Base-by-base conservation (phyloP, 768 basidiomycete genomes). In the Boletus pseudo-olivaceus region DNA sequence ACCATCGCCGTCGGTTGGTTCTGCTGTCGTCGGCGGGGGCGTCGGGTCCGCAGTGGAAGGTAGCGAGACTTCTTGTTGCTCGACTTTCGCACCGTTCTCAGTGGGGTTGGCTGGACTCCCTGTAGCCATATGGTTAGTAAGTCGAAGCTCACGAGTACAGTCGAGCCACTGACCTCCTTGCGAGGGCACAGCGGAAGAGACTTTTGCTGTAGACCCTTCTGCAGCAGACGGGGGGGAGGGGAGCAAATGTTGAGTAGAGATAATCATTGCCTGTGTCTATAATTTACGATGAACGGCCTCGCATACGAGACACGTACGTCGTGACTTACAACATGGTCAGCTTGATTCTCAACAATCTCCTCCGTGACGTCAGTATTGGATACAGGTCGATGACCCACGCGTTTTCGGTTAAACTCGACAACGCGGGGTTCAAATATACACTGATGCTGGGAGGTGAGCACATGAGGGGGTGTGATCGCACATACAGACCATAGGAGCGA, bases 351-450 rank as follows among this genome's bases (percentile, higher is more conserved):
- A 23, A 85, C 75, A 37, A 90, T 85, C 59, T 92, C 90, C 52
- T 93, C 90, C 5, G 88, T 85, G 27, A 90, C 80, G 56, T 85
- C 81, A 11, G 78, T 71, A 46, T 75, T 76, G 33, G 78, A 81
- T n/a, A 76, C 71, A 33, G 79, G 71, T 23, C 69, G 74, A 52
- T 79, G 65, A 11, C 79, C 78, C 17, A 75, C 70, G 26, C 81
- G 77, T 69, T 94, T 93, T 59, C 79, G 78, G 29, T 92, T 87
- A 63, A 95, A 97, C 57, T 97, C 89, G 53, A 99, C 86, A 37
- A 95, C 83, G 19, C 92, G 85, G 14, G 97, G 94, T 59, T 97
- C 93, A 60, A 98, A 98, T 32, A 98, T 75, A 63, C 89, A 88
- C 94, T 98, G 60, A 29, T 43, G 19, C 12, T 29, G 4, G 14